phyloP scores from a whole-genome alignment of 176 grass and related monocot species.

The Stipa capillata region DNA sequence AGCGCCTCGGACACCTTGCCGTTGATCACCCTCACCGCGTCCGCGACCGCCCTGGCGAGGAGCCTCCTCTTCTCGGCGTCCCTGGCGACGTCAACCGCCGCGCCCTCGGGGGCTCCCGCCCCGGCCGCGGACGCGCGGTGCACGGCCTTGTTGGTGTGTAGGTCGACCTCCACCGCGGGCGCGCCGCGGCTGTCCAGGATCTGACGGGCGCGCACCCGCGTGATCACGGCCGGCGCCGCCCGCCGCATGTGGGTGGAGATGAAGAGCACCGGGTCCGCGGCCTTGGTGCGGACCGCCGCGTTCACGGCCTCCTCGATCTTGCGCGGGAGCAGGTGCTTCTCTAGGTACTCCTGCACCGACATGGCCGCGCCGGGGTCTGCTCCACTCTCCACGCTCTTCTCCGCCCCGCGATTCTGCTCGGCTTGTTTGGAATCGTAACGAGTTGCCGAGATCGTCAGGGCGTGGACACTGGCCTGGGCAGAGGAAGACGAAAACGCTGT shows the following conservation, averaged over 20 bases:
- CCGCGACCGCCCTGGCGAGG: constrained; percentile 65
- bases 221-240: constrained; percentile 73
- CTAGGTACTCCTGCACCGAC: constrained; percentile 96
- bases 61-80: constrained; percentile 63
- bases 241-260: constrained; percentile 93
- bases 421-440: not conserved
- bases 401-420: not conserved
- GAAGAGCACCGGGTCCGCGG: constrained; percentile 68
- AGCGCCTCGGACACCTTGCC: constrained; percentile 91
- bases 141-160: constrained; percentile 95
- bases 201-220: constrained; percentile 73
- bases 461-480: not conserved
- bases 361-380: constrained; percentile 30
- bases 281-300: constrained; percentile 87
- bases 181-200: constrained; percentile 79
- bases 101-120: constrained; percentile 19
- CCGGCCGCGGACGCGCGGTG: constrained; percentile 71
- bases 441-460: not conserved
- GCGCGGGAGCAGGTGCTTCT: constrained; percentile 81
- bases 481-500: not conserved
- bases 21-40: constrained; percentile 78
- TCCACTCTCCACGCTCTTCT: not conserved
- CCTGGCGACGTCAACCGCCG: constrained; percentile 44
- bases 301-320: constrained; percentile 99
- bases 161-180: constrained; percentile 81